These are phyloP conservation scores for Barnettozyma wickerhamii DNA, from an alignment of 805 yeast species.

Conservation along the genomic window DNA sequence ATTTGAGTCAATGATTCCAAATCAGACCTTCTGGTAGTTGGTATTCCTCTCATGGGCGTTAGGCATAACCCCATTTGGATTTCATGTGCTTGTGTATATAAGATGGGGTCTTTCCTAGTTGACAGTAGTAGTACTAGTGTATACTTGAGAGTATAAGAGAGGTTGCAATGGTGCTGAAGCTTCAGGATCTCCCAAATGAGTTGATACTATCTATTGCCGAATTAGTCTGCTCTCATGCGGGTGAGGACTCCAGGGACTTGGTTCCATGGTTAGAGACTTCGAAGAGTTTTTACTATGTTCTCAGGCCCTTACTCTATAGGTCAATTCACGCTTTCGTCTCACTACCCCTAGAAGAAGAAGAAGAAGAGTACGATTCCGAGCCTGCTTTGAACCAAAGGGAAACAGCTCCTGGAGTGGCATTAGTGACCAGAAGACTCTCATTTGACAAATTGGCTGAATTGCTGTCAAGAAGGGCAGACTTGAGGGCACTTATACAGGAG, in stretches of 20 bases:
- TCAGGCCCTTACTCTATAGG: conserved; percentile 10
- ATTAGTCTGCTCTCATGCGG: too few species aligned
- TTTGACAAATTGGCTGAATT: conserved; percentile 4
- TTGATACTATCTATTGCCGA: conserved; percentile 3
- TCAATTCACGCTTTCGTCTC: conserved; percentile 15
- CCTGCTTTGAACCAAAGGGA: too few species aligned
- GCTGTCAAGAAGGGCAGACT: conserved; percentile 3
- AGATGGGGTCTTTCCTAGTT: too few species aligned
- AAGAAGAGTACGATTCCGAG: conserved; percentile 1
- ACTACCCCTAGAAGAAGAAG: conserved; percentile 1
- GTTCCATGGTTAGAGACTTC: conserved; percentile 11
- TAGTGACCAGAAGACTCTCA: not conserved
- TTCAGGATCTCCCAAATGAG: conserved; percentile 9
- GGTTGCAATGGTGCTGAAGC: too few species aligned
- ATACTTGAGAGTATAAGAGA: too few species aligned
- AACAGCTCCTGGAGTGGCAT: too few species aligned
- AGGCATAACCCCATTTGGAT: too few species aligned
- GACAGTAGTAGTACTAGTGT: too few species aligned
- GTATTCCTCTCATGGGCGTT: too few species aligned
- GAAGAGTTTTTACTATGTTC: conserved; percentile 9
- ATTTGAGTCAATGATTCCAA: too few species aligned
- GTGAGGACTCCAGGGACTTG: conserved; percentile 6
- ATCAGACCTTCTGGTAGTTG: too few species aligned
- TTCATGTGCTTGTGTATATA: too few species aligned
- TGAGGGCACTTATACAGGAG: conserved; percentile 4